A percentile compares a stretch with the other conserved stretches of the same genome.
These are phyloP conservation scores for Aureobasidium leucospermi DNA, from an alignment of 2,329 filamentous ascomycete species.

Conservation along the genomic window DNA sequence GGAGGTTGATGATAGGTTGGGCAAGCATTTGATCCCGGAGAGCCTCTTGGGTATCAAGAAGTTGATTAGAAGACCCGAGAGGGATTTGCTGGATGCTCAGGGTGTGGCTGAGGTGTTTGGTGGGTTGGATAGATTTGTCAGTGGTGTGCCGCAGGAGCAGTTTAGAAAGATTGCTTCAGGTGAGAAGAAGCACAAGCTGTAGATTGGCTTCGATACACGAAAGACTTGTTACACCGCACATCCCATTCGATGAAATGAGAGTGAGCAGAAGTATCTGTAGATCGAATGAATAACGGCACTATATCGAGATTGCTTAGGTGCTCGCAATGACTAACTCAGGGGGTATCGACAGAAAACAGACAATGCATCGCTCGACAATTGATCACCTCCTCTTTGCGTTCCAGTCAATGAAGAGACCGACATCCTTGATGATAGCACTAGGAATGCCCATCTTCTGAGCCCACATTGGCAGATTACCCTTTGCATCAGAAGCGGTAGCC, in stretches of 20 bases:
- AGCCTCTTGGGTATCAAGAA: slow-evolving; percentile 80
- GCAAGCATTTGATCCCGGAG: slow-evolving; percentile 69
- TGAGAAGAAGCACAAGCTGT: slow-evolving; percentile 93
- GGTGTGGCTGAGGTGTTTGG: slow-evolving; percentile 80
- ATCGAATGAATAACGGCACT: background rate
- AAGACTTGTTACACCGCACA: background rate
- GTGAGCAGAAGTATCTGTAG: background rate
- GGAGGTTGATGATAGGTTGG: slow-evolving; percentile 76
- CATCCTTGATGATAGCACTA: slow-evolving; percentile 61
- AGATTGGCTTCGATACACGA: background rate
- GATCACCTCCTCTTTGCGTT: slow-evolving; percentile 23
- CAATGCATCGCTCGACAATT: background rate
- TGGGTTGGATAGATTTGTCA: slow-evolving; percentile 72
- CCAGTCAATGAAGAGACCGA: slow-evolving; percentile 61
- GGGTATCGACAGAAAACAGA: slow-evolving; percentile 3
- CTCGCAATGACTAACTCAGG: background rate
- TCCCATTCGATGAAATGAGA: background rate
- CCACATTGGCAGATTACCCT: slow-evolving; percentile 57
- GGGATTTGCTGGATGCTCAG: slow-evolving; percentile 65
- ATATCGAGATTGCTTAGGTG: background rate
- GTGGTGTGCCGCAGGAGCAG: slow-evolving; percentile 77
- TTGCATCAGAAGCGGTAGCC: slow-evolving; percentile 66
- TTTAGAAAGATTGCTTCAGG: slow-evolving; percentile 78
- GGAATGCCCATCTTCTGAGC: slow-evolving; percentile 59
- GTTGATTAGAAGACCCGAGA: slow-evolving; percentile 66